Conservation (phyloP, 169 alveolate species). For the Plasmodium berghei region DNA sequence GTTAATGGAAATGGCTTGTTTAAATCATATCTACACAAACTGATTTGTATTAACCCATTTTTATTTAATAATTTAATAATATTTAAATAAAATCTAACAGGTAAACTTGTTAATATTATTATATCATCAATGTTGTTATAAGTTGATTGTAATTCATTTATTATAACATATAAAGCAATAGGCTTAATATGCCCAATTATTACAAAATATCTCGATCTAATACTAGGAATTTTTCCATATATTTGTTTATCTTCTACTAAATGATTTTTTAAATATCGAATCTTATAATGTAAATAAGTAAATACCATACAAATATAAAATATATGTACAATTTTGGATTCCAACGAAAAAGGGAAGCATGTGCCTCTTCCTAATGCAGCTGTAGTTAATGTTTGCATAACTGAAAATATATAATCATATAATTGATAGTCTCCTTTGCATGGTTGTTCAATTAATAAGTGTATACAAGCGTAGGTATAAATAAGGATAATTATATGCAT, state of each 20-base stretch:
- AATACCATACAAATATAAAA: slow-evolving; percentile 69
- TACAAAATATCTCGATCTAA: slow-evolving; percentile 58
- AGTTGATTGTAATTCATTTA: slow-evolving; percentile 47
- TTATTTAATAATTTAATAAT: slow-evolving; percentile 38
- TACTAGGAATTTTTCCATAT: slow-evolving; percentile 69
- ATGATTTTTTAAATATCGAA: slow-evolving; percentile 60
- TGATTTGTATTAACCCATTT: slow-evolving; percentile 41
- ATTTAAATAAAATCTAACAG: slow-evolving; percentile 63
- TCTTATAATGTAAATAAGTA: slow-evolving; percentile 74
- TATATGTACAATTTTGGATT: slow-evolving; percentile 26
- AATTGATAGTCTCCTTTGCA: slow-evolving; percentile 50
- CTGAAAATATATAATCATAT: slow-evolving; percentile 75
- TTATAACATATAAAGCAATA: slow-evolving; percentile 33
- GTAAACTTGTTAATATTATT: slow-evolving; percentile 66
- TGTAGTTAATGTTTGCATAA: slow-evolving; percentile 74
- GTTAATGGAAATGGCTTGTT: slow-evolving; percentile 67
- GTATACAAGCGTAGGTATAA: slow-evolving; percentile 70
- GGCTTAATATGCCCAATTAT: slow-evolving; percentile 75
- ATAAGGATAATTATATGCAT: slow-evolving; percentile 55
- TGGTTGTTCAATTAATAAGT: slow-evolving; percentile 69
- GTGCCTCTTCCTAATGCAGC: slow-evolving; percentile 76
- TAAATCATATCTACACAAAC: slow-evolving; percentile 56
- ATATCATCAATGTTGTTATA: slow-evolving; percentile 62
- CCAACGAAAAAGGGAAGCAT: slow-evolving; percentile 50
- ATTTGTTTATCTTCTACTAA: slow-evolving; percentile 58